Percentiles rank a stretch among this genome's conserved stretches.
Conservation (phyloP, 2,329 filamentous ascomycete species). For the Waltergamsia citrina region DNA sequence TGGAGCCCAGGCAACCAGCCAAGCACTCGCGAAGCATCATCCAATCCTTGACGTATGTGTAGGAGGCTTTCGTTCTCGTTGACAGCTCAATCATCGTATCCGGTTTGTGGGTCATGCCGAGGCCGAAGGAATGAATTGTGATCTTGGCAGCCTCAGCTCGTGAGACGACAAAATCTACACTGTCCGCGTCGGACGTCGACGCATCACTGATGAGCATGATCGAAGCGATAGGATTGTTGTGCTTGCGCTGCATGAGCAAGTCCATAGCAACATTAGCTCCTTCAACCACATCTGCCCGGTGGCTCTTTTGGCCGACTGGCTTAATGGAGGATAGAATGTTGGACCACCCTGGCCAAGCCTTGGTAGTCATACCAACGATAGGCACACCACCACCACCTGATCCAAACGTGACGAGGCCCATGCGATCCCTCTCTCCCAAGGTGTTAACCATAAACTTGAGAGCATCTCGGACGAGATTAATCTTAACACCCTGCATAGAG, state of each 20-base stretch:
- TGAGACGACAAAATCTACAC: slow-evolving; percentile 95
- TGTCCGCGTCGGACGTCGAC: slow-evolving; percentile 86
- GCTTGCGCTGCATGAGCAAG: slow-evolving; percentile 92
- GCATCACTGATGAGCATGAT: slow-evolving; percentile 97
- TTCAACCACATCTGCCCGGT: slow-evolving; percentile 92
- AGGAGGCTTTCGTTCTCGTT: slow-evolving; percentile 89
- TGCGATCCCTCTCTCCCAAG: slow-evolving; percentile 85
- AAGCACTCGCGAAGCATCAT: slow-evolving; percentile 99
- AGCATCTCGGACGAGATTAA: slow-evolving; percentile 84
- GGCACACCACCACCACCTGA: slow-evolving; percentile 89
- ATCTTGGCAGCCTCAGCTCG: slow-evolving; percentile 96
- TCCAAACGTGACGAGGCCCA: slow-evolving; percentile 95
- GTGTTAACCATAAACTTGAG: slow-evolving; percentile 85
- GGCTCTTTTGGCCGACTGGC: slow-evolving; percentile 91
- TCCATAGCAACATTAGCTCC: slow-evolving; percentile 98
- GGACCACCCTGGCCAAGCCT: slow-evolving; percentile 85
- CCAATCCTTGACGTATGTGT: slow-evolving; percentile 99
- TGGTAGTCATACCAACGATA: slow-evolving; percentile 96
- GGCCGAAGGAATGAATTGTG: slow-evolving; percentile 89
- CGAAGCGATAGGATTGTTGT: slow-evolving; percentile 87
- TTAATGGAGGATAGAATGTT: slow-evolving; percentile 80
- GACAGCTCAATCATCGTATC: slow-evolving; percentile 98
- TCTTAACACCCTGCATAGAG: slow-evolving; percentile 99
- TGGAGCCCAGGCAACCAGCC: slow-evolving; percentile 80
- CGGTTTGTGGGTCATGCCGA: slow-evolving; percentile 94